Evolutionary conservation across 805 yeast species (phyloP), one percentile per base, ranked within the genome.

Genomic region (Schwanniomyces sp.): DNA sequence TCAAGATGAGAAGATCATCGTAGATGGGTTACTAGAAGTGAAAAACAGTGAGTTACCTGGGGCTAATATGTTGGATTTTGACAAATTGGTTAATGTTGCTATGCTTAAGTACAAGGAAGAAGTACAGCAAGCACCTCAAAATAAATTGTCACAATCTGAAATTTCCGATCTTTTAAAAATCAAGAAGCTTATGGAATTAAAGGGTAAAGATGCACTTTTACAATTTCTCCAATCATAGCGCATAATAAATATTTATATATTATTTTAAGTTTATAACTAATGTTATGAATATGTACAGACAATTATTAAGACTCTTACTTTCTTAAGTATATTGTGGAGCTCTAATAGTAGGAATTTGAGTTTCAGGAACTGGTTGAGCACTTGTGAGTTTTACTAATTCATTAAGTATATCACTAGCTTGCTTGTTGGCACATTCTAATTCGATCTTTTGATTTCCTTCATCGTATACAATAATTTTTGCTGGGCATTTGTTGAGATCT

Each of bases 151-250:
- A 30, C 41, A 28, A 16, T 51, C 67, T 3, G 91, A 86, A 53
- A 36, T 79, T 1, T 59, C 67, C 3, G 84, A 84, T 43, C 69
- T 88, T 25, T 50, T 71, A 32, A 69, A 80, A 21, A 78, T 91
- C 39, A 84, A 81, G 57, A 69, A 73, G 55, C 66, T 91, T 44
- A 76, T 91, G 63, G 76, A 80, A 52, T 50, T 79, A 37, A 91
- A 87, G 63, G 96, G 96, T 1, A 78, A 79, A 54, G 88, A 82
- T 4, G 77, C 79, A 41, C 63, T 91, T 39, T 44, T 88, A 52
- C 64, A 78, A 39, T 86, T 89, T 61, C 72, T 90, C 47, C 69
- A 69, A 47, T 52, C 62, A 29, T 52, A 48, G 44, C 12, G 5
- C 16, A 16, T 48, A 45, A n/a, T 45, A 34, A 16, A 52, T 42